These are phyloP conservation scores for Mesembryanthemum crystallinum DNA, from an alignment of 148 eudicot genomes.

Conservation along the genomic window DNA sequence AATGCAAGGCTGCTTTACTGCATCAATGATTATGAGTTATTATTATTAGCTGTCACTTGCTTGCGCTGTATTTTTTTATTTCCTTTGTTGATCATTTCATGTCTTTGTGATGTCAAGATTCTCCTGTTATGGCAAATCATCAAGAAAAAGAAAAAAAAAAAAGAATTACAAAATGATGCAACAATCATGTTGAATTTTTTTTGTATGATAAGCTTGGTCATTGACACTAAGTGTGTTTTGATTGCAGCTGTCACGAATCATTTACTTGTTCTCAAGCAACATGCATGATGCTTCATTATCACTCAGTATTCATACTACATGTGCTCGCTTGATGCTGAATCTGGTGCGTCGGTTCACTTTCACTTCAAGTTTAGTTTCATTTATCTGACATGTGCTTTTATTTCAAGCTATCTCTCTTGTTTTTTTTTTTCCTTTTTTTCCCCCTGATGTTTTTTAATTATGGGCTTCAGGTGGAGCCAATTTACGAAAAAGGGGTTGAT, in stretches of 20 bases:
- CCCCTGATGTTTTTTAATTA: not conserved
- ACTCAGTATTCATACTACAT: conserved; percentile 92
- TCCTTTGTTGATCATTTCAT: not conserved
- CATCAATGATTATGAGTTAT: too few species aligned
- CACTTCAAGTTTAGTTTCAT: conserved; percentile 4
- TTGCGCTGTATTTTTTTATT: not conserved
- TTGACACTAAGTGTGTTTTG: not conserved
- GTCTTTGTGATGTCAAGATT: not conserved
- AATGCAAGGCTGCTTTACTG: too few species aligned
- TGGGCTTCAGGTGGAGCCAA: conserved; percentile 79
- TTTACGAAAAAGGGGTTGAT: conserved; percentile 91
- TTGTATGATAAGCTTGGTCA: not conserved
- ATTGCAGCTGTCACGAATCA: conserved; percentile 88
- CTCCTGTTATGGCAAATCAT: too few species aligned
- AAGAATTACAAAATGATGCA: not conserved
- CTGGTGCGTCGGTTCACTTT: conserved; percentile 47
- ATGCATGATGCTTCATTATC: conserved; percentile 97
- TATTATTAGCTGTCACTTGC: not conserved
- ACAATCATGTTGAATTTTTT: not conserved
- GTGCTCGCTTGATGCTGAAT: conserved; percentile 97
- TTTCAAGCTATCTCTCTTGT: not conserved
- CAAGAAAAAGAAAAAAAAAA: not conserved
- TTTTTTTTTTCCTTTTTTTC: too few species aligned
- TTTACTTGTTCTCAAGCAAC: conserved; percentile 95
- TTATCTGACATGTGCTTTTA: conserved; percentile 7